Evolutionary conservation across 2,329 filamentous ascomycete genomes (phyloP).

Genomic region (Penicillium sclerotiorum): DNA sequence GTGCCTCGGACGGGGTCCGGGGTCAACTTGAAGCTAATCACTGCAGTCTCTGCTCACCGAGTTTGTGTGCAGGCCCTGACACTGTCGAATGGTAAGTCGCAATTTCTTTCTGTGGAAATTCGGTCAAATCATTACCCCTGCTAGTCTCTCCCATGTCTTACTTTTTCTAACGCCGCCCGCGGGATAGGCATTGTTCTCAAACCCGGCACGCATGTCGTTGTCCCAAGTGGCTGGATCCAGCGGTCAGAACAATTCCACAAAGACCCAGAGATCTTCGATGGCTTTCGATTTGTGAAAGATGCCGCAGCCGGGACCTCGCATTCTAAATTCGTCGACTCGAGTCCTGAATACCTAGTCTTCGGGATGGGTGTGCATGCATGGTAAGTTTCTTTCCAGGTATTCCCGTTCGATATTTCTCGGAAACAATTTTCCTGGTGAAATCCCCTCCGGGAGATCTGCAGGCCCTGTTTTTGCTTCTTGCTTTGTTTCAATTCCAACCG

Average conservation of each 20-base stretch:
- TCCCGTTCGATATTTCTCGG: too few relatives aligned
- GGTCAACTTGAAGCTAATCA: conserved; percentile 4
- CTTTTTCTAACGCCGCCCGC: background rate
- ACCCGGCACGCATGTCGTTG: conserved; percentile 23
- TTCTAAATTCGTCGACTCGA: conserved; percentile 20
- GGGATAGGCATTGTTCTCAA: conserved; percentile 20
- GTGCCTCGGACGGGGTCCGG: background rate
- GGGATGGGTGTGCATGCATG: conserved; percentile 26
- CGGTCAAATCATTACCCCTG: too few relatives aligned
- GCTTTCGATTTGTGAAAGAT: conserved; percentile 23
- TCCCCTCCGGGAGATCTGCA: background rate
- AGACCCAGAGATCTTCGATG: conserved; percentile 22
- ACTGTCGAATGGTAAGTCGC: conserved; percentile 23
- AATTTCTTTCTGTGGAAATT: background rate
- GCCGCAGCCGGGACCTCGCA: conserved; percentile 17
- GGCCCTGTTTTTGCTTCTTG: background rate
- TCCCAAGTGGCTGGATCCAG: conserved; percentile 23
- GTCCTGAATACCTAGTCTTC: conserved; percentile 27
- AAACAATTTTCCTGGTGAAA: too few relatives aligned
- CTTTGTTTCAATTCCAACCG: conserved; percentile 17
- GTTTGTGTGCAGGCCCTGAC: conserved; percentile 18
- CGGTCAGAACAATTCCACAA: conserved; percentile 15
- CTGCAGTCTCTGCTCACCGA: conserved; percentile 23
- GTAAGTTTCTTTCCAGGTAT: conserved; percentile 13
- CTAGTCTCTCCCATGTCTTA: too few relatives aligned